Conservation (phyloP, 1,284 basidiomycete species). For the Neolentinus lepideus region DNA sequence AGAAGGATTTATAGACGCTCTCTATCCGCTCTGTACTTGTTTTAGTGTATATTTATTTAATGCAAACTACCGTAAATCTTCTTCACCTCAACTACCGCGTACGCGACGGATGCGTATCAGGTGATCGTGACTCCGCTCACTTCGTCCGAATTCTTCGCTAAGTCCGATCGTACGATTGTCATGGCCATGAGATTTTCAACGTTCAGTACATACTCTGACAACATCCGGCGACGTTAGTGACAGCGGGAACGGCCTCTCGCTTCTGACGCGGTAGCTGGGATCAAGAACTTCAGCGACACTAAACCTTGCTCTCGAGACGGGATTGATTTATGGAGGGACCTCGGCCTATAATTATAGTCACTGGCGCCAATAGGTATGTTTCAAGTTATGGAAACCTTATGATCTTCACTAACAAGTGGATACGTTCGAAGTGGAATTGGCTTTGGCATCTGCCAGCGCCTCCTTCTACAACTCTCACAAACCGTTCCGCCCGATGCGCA, state of each 20-base stretch:
- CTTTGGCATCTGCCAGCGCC: slow-evolving; percentile 77
- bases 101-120: neutral
- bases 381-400: neutral
- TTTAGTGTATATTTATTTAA: neutral
- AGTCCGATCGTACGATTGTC: neutral
- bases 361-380: slow-evolving; percentile 61
- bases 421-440: slow-evolving; percentile 66
- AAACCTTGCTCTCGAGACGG: neutral
- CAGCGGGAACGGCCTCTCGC: neutral
- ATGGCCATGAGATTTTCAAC: neutral
- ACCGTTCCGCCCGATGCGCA: slow-evolving; percentile 39
- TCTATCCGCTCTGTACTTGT: slow-evolving; percentile 5
- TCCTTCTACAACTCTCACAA: slow-evolving; percentile 64
- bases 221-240: neutral
- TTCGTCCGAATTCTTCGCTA: neutral
- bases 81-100: neutral
- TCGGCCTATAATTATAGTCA: slow-evolving; percentile 53
- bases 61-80: neutral
- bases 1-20: slow-evolving; percentile 37
- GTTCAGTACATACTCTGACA: neutral
- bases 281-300: neutral
- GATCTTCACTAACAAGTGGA: slow-evolving; percentile 3
- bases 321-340: slow-evolving; percentile 1
- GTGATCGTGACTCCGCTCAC: neutral
- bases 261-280: neutral